Evolutionary conservation across 2,329 filamentous ascomycete genomes (phyloP), one percentile per base, ranked within the genome.

Genomic region (Aschersonia sp.): DNA sequence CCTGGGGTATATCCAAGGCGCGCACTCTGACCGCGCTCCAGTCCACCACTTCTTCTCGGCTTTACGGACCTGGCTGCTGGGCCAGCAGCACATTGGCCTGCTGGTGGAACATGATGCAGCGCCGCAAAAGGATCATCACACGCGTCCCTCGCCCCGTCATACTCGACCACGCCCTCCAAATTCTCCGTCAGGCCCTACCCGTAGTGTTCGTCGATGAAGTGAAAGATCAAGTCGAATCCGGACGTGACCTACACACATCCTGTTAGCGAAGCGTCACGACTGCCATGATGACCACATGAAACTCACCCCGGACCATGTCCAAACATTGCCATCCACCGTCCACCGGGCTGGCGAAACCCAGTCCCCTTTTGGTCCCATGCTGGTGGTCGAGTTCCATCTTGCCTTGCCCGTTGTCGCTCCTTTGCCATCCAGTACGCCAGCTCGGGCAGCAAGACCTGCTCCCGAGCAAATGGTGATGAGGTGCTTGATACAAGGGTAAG

Each of bases 391-490:
- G 4, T 62, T 60, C 66, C 73, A 84, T 0, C 69, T 66, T 5
- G 58, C 57, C 61, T 85, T 85, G 58, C 85, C 85, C 12, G 76
- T 81, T 4, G 82, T 85, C 3, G 79, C 82, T 5, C 67, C 65
- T 51, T 64, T 67, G 0, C 77, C 75, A 51, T 84, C 71, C 31
- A 86, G 59, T 2, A 83, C 59, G 0, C 80, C 80, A 0, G 79
- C 67, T 41, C 64, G 61, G 0, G 80, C 80, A 0, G 75, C 67
- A 2, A 83, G 59, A 2, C 72, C 72, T 4, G 75, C 68, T 0
- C 82, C 82, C 2, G 79, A 85, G 60, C 82, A 85, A 2, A 85
- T 70, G 0, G 78, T 82, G 30, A 85, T 63, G n/a, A 82, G 56
- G 54, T 75, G 77, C 52, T 70, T 62, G n/a, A 81, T 56, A 2